Conservation (phyloP, 345 rosid genomes). For the Corchorus capsularis region DNA sequence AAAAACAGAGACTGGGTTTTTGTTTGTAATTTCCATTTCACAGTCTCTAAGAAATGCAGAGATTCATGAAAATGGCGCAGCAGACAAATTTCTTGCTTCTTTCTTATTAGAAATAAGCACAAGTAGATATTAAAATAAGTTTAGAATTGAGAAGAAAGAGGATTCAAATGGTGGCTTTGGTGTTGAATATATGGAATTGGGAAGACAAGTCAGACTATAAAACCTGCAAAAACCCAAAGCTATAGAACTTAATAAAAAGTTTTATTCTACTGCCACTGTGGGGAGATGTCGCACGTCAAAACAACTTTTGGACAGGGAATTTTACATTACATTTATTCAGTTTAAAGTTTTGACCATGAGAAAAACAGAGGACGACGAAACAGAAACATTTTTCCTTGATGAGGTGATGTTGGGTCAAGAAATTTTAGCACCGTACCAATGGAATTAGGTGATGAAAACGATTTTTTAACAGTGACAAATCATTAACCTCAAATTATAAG, state of each 20-base stretch:
- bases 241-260: neutral
- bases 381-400: neutral
- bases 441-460: neutral
- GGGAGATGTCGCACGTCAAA: neutral
- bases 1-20: slow-evolving; percentile 25
- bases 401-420: neutral
- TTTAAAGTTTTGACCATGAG: neutral
- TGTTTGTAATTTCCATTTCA: slow-evolving; percentile 18
- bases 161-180: neutral
- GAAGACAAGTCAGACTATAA: neutral
- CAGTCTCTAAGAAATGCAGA: slow-evolving; percentile 1
- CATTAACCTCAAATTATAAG: neutral
- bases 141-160: neutral
- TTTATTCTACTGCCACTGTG: neutral
- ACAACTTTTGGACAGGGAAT: too few species aligned
- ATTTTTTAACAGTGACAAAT: neutral
- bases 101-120: neutral
- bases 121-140: neutral
- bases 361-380: neutral
- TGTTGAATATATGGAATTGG: neutral
- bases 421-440: too few species aligned
- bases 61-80: neutral
- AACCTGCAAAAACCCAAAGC: neutral
- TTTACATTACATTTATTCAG: neutral
- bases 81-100: neutral